Conservation (phyloP, 2,329 filamentous ascomycete genomes). For the Colletotrichum echinochloae region DNA sequence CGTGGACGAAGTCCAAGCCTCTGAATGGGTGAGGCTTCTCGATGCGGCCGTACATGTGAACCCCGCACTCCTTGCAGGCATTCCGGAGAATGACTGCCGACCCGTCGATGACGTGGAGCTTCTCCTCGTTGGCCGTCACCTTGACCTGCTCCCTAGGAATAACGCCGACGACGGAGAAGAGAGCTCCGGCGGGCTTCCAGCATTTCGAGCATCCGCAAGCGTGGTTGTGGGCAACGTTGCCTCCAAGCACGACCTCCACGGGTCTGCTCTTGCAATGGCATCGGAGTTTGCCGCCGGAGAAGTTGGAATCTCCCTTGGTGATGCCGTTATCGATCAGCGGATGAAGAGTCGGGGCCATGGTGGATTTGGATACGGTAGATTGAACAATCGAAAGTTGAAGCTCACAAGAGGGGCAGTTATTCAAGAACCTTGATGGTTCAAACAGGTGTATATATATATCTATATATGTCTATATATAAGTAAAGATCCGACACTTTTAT, state of each 20-base stretch:
- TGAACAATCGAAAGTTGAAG: background rate
- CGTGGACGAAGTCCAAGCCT: conserved; percentile 77
- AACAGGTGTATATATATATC: background rate
- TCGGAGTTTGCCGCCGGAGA: conserved; percentile 69
- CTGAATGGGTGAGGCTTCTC: conserved; percentile 74
- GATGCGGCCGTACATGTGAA: conserved; percentile 74
- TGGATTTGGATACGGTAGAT: background rate
- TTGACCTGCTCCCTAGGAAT: conserved; percentile 65
- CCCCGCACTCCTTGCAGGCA: conserved; percentile 71
- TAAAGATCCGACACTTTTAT: conserved; percentile 11
- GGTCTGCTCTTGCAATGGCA: conserved; percentile 69
- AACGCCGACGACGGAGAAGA: conserved; percentile 75
- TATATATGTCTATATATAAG: background rate
- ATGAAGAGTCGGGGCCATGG: conserved; percentile 64
- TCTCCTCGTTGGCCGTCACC: conserved; percentile 68
- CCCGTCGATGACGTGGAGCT: conserved; percentile 67
- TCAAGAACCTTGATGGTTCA: conserved; percentile 23
- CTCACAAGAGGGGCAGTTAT: conserved; percentile 1
- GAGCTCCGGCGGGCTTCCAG: conserved; percentile 74
- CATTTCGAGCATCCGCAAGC: conserved; percentile 79
- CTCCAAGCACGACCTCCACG: conserved; percentile 67
- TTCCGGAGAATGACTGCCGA: conserved; percentile 70
- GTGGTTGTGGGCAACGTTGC: conserved; percentile 76
- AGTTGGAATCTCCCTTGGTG: conserved; percentile 64
- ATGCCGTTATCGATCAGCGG: conserved; percentile 73